Conservation (phyloP, 768 basidiomycete species). For the Podaxis mareebaensis region DNA sequence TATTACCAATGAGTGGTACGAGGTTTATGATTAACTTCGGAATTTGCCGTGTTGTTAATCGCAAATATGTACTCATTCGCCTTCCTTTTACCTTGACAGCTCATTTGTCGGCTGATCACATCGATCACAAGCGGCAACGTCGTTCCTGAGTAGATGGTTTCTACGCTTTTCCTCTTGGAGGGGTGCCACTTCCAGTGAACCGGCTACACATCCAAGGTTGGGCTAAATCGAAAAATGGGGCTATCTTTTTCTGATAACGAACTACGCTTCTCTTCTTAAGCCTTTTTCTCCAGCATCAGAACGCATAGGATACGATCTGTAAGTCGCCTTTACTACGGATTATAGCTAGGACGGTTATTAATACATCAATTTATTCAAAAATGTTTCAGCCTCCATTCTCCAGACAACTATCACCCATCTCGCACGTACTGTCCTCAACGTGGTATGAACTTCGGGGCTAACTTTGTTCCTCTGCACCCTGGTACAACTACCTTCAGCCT, state of each 20-base stretch:
- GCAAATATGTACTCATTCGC: background rate
- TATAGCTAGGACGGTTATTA: background rate
- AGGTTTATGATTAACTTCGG: slow-evolving; percentile 37
- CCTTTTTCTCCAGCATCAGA: background rate
- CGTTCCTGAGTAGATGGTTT: slow-evolving; percentile 3
- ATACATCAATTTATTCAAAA: background rate
- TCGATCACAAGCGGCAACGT: background rate
- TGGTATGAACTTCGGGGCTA: too few species aligned
- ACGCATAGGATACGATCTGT: background rate
- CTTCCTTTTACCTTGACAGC: background rate
- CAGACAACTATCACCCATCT: background rate
- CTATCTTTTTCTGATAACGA: background rate
- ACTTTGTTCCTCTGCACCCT: too few species aligned
- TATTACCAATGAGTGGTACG: slow-evolving; percentile 29
- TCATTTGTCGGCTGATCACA: background rate
- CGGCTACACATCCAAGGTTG: background rate
- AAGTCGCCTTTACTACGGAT: slow-evolving; percentile 3
- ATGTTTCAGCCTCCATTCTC: background rate
- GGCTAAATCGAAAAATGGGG: slow-evolving; percentile 4
- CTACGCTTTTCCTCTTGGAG: background rate
- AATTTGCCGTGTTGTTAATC: background rate
- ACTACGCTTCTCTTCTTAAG: background rate
- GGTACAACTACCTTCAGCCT: too few species aligned
- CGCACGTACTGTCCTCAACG: too few species aligned
- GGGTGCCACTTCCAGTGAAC: background rate